Base-by-base conservation (phyloP, 1,284 basidiomycete genomes). In the Fereydounia khargensis region DNA sequence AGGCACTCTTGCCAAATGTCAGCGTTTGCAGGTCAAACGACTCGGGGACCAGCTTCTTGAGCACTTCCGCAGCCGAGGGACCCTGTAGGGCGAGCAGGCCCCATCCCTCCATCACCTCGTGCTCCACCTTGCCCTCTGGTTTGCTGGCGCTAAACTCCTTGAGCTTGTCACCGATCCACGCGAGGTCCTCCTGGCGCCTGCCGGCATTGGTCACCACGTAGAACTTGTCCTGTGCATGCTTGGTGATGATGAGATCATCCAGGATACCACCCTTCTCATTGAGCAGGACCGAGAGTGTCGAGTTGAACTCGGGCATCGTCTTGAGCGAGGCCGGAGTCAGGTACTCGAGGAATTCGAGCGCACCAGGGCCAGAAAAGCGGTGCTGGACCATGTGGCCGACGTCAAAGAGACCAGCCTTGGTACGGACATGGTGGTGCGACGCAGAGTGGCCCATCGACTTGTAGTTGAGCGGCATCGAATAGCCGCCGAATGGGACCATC, bases 131-230 rank as follows among this genome's bases (percentile, higher is more conserved):
- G 0, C 84, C 84, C 2, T 77, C 79, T 16, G 42, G 59, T 25
- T 41, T 47, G 11, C 3, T 20, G 19, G 35, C 25, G 31, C 43
- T 50, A 35, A 70, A 73, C 37, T 66, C 68, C 20, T 21, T 79
- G 77, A 21, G 95, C 74, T 74, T 85, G 83, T 79, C 75, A 31
- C 75, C 73, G 70, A 98, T 86, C 86, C 88, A 91, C 1, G 83
- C 80, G 6, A 90, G 79, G 69, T 96, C 94, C 60, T 85, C 83
- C 4, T 84, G 83, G 19, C 90, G 82, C 24, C 94, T 80, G 1
- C 89, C 91, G 2, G 94, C 95, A 73, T 98, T 98, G 0, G 94
- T 98, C 31, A 98, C 95, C 33, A 97, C 86, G 77, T 97, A 98
- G 77, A 85, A 97, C 87, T 55, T 62, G 31, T 78, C 67, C 23